Percentiles rank a stretch among this genome's conserved stretches.
Conservation (phyloP, 805 yeast species). For the Teunomyces cretensis region DNA sequence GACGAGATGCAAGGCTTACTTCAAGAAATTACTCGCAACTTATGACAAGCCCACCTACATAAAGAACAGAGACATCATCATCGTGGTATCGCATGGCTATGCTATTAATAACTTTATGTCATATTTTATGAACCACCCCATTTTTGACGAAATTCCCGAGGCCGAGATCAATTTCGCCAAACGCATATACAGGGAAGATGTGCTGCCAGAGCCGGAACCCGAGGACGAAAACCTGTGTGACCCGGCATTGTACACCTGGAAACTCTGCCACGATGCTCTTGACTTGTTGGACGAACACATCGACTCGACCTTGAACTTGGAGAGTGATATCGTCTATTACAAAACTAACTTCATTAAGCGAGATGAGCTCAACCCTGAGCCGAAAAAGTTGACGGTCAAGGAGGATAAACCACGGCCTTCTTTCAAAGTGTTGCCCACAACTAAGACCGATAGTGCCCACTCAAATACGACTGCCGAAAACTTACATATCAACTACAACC, state of each 20-base stretch:
- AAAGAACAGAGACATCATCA: constrained; percentile 32
- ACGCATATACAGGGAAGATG: constrained; percentile 12
- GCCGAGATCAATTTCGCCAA: constrained; percentile 35
- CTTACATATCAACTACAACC: constrained; percentile 17
- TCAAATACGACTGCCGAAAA: constrained; percentile 8
- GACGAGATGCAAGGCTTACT: constrained; percentile 37
- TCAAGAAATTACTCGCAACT: constrained; percentile 41
- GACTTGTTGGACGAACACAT: constrained; percentile 23
- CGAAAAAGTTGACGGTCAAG: constrained; percentile 8
- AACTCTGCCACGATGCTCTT: constrained; percentile 32
- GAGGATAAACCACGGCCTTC: constrained; percentile 33
- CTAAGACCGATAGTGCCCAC: constrained; percentile 10
- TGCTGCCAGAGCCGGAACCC: not conserved
- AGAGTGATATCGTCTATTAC: constrained; percentile 43
- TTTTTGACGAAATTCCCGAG: constrained; percentile 45
- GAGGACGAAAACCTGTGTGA: constrained; percentile 10
- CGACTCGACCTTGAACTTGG: constrained; percentile 35
- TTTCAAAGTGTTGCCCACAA: constrained; percentile 27
- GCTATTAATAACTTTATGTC: constrained; percentile 37
- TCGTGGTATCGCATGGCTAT: constrained; percentile 44
- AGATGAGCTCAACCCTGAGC: constrained; percentile 23
- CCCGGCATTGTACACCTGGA: constrained; percentile 29
- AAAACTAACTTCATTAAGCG: constrained; percentile 42
- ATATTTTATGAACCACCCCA: constrained; percentile 43
- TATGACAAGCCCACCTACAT: constrained; percentile 37